A percentile compares a stretch with the other conserved stretches of the same genome.
These are phyloP conservation scores for Punctularia strigosozonata DNA, from an alignment of 768 basidiomycete genomes.

Conservation along the genomic window DNA sequence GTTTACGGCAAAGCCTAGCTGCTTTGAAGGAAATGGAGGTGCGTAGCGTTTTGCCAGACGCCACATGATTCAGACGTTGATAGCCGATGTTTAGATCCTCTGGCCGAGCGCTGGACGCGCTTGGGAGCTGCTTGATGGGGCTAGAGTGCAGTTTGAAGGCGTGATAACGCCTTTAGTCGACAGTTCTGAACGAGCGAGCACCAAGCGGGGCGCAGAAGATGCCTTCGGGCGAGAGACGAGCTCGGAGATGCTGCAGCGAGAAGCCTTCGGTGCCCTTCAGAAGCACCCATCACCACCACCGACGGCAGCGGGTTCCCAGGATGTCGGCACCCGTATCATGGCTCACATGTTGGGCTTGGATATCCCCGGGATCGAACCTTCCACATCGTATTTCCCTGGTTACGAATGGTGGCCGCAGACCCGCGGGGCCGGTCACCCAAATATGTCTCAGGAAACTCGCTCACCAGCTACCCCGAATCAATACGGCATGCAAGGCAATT, in stretches of 20 bases:
- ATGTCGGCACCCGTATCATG: slow-evolving; percentile 54
- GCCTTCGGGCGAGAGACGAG: slow-evolving; percentile 49
- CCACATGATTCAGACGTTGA: slow-evolving; percentile 6
- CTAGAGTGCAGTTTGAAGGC: slow-evolving; percentile 38
- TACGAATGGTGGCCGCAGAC: slow-evolving; percentile 58
- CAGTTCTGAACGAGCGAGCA: background rate
- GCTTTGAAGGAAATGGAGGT: slow-evolving; percentile 64
- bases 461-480: too few species aligned
- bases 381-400: slow-evolving; percentile 40
- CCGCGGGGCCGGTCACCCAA: slow-evolving; percentile 8
- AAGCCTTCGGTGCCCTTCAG: slow-evolving; percentile 20
- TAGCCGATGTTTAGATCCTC: slow-evolving; percentile 34
- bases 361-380: slow-evolving; percentile 43
- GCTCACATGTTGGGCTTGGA: slow-evolving; percentile 63
- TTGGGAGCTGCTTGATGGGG: slow-evolving; percentile 57
- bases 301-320: slow-evolving; percentile 39
- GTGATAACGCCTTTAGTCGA: background rate
- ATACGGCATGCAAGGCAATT: too few species aligned
- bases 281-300: slow-evolving; percentile 13
- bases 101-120: slow-evolving; percentile 65
- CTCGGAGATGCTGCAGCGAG: slow-evolving; percentile 31
- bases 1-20: slow-evolving; percentile 50
- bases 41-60: slow-evolving; percentile 12
- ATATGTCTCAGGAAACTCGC: background rate
- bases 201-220: slow-evolving; percentile 48